phyloP scores from a whole-genome alignment of 2,329 filamentous ascomycete genomes.

The Xylaria sp. region DNA sequence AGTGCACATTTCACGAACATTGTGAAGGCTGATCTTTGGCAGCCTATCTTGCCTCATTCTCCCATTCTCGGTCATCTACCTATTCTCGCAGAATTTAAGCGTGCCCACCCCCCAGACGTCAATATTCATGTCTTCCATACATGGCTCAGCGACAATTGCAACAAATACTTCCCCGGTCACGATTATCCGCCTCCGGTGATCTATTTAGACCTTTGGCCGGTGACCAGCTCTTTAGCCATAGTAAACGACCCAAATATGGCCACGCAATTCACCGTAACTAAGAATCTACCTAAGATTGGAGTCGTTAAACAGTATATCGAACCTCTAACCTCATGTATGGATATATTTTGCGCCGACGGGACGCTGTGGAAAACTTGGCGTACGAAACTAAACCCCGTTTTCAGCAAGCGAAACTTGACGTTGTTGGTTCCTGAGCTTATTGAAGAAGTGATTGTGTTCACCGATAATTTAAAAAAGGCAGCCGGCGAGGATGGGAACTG shows the following conservation, averaged over 20 bases:
- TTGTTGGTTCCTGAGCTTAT: constrained; percentile 51
- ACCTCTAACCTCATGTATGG: constrained; percentile 49
- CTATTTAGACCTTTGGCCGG: background rate
- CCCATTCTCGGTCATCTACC: constrained; percentile 33
- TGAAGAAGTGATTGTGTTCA: constrained; percentile 52
- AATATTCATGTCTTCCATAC: constrained; percentile 38
- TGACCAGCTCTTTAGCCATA: background rate
- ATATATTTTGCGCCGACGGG: constrained; percentile 50
- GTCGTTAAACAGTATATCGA: constrained; percentile 22
- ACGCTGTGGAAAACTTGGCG: constrained; percentile 46
- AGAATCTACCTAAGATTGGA: background rate
- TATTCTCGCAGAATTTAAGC: constrained; percentile 38
- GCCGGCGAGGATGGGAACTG: constrained; percentile 43
- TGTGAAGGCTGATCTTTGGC: background rate
- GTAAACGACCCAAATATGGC: background rate
- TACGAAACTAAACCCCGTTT: constrained; percentile 50
- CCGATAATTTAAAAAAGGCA: constrained; percentile 38
- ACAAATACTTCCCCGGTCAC: background rate
- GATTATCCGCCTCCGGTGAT: background rate
- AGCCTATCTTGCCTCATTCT: background rate
- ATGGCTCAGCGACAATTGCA: constrained; percentile 23
- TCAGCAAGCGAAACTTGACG: constrained; percentile 51
- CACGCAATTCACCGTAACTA: background rate
- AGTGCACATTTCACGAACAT: background rate
- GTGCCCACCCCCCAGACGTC: constrained; percentile 39